Conservation (phyloP, 495 filamentous ascomycete species). For the Physcia stellaris region DNA sequence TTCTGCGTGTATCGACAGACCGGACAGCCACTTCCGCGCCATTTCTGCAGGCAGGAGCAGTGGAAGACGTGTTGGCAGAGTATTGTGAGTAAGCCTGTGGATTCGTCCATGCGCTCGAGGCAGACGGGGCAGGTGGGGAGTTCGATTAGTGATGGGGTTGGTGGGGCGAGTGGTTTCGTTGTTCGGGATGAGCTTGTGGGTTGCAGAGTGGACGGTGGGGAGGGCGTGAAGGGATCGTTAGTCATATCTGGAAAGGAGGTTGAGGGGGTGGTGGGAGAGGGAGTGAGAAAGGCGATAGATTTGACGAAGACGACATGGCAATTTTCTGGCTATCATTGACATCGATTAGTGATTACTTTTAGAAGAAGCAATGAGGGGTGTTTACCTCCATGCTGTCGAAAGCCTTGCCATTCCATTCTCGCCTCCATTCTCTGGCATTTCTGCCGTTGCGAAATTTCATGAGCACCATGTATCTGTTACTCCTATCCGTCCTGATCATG, state of each 20-base stretch:
- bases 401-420: constrained; percentile 83
- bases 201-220: constrained; percentile 15
- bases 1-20: constrained; percentile 82
- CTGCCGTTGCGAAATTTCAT: constrained; percentile 81
- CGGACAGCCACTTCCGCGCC: constrained; percentile 86
- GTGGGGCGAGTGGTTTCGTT: constrained; percentile 77
- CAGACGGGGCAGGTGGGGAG: constrained; percentile 94
- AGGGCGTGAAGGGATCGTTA: constrained; percentile 52
- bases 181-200: constrained; percentile 39
- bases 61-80: constrained; percentile 98
- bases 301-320: constrained; percentile 96
- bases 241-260: constrained; percentile 42
- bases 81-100: constrained; percentile 85
- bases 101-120: constrained; percentile 96
- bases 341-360: background rate
- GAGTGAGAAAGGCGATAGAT: constrained; percentile 58
- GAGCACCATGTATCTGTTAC: constrained; percentile 90
- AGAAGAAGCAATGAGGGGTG: constrained; percentile 3
- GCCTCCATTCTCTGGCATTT: constrained; percentile 66
- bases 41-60: constrained; percentile 91
- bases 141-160: constrained; percentile 79
- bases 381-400: constrained; percentile 89
- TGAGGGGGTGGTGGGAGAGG: constrained; percentile 19
- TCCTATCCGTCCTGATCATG: constrained; percentile 79
- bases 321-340: constrained; percentile 59